These are phyloP conservation scores for Acrocalymma vagum DNA, from an alignment of 2,329 filamentous ascomycete species.

Conservation along the genomic window DNA sequence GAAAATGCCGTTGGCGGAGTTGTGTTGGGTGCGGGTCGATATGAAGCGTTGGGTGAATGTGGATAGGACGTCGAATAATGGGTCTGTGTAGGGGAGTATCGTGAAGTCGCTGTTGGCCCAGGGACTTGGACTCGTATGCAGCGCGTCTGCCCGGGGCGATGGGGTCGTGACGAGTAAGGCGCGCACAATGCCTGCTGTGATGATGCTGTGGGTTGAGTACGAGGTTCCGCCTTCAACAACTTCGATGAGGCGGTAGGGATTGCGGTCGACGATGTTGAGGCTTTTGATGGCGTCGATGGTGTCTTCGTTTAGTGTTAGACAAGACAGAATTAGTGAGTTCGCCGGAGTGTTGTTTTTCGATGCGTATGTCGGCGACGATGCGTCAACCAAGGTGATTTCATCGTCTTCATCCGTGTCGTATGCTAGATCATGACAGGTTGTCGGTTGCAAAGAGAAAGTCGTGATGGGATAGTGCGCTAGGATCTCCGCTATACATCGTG, in stretches of 20 bases:
- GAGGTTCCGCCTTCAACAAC: constrained; percentile 7
- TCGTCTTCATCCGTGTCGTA: constrained; percentile 8
- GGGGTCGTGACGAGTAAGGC: constrained; percentile 13
- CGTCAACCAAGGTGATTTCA: constrained; percentile 14
- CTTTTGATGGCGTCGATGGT: constrained; percentile 10
- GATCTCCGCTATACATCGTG: constrained; percentile 9
- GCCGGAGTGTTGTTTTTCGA: not conserved
- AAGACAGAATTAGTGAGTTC: constrained; percentile 2
- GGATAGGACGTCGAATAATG: constrained; percentile 10
- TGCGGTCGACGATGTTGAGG: constrained; percentile 10
- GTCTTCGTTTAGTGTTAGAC: constrained; percentile 4
- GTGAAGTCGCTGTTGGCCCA: constrained; percentile 5
- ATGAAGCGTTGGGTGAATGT: constrained; percentile 6
- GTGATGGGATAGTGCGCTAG: constrained; percentile 8
- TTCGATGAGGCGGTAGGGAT: constrained; percentile 13
- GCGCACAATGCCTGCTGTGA: constrained; percentile 7
- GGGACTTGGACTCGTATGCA: too few relatives aligned
- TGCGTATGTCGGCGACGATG: not conserved
- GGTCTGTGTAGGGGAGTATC: constrained; percentile 2
- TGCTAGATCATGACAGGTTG: too few relatives aligned
- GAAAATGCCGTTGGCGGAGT: constrained; percentile 1
- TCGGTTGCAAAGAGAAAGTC: constrained; percentile 9
- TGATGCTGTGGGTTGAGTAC: constrained; percentile 15
- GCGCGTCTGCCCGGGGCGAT: not conserved
- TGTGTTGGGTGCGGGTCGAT: not conserved